phyloP scores from a whole-genome alignment of 108 stramenopile species.

The Conticribra weissflogii region DNA sequence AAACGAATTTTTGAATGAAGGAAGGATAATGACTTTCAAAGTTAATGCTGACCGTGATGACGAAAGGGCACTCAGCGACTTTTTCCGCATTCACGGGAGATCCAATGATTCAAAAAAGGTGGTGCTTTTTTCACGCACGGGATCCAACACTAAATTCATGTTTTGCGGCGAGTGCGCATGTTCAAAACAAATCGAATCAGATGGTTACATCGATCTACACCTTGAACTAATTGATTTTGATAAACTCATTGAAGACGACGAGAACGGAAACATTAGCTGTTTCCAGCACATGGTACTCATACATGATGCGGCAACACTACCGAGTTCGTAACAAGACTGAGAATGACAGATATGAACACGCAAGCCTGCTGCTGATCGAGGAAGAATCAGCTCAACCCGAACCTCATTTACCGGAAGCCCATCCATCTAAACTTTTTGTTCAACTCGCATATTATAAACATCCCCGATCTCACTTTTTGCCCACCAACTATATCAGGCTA shows the following conservation, averaged over 20 bases:
- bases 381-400: too few relatives aligned
- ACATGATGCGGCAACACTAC: too few relatives aligned
- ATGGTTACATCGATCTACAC: constrained; percentile 4
- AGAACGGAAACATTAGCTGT: too few relatives aligned
- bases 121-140: constrained; percentile 37
- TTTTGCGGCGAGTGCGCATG: constrained; percentile 40
- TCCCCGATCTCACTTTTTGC: too few relatives aligned
- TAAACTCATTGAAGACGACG: constrained; percentile 14
- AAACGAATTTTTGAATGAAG: not conserved
- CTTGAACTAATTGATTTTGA: constrained; percentile 32
- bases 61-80: not conserved
- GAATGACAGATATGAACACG: too few relatives aligned
- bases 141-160: constrained; percentile 23
- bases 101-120: constrained; percentile 17
- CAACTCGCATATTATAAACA: too few relatives aligned
- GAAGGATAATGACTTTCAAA: not conserved
- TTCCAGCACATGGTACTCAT: too few relatives aligned
- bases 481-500: too few relatives aligned
- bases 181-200: not conserved
- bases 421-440: too few relatives aligned
- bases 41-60: not conserved
- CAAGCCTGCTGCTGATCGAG: too few relatives aligned
- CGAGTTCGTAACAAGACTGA: too few relatives aligned
- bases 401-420: too few relatives aligned
- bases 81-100: not conserved